Percentiles rank a stretch among this genome's conserved stretches.
Conservation (phyloP, 2,329 filamentous ascomycete species). For the Didymellaceae sp. region DNA sequence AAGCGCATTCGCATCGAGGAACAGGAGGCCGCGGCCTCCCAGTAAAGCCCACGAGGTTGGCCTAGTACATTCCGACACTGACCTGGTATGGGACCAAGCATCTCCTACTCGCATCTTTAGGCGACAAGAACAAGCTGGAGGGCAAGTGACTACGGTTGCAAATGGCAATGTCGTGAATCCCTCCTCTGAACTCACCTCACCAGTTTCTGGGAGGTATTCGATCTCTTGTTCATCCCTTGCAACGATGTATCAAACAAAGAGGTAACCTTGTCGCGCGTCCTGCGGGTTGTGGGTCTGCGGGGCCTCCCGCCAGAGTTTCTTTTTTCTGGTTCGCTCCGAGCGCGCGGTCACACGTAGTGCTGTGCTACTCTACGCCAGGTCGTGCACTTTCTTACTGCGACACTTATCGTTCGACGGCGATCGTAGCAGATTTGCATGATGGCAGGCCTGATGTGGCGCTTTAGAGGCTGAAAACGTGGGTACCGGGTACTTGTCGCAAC, state of each 20-base stretch:
- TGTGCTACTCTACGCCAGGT: conserved; percentile 4
- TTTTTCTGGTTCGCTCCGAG: conserved; percentile 3
- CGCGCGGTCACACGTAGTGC: conserved; percentile 9
- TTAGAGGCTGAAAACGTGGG: conserved; percentile 12
- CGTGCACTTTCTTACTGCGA: not conserved
- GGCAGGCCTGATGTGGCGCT: conserved; percentile 13
- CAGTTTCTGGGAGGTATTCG: no score
- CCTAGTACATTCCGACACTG: conserved; percentile 4
- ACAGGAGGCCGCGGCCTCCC: not conserved
- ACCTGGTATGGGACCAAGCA: not conserved
- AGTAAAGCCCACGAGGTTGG: not conserved
- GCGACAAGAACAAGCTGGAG: not conserved
- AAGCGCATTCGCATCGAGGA: not conserved
- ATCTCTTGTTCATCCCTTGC: no score
- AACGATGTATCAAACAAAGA: not conserved
- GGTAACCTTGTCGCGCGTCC: conserved; percentile 11
- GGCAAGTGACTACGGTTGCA: no score
- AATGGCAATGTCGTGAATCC: no score
- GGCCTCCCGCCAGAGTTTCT: conserved; percentile 14
- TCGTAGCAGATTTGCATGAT: conserved; percentile 4
- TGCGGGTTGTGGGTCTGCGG: conserved; percentile 17
- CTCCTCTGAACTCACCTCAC: no score
- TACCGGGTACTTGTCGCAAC: conserved; percentile 13
- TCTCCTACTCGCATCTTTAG: not conserved
- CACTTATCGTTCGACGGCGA: conserved; percentile 12